phyloP scores from a whole-genome alignment of 495 filamentous ascomycete species.

The Bombardia bombarda region DNA sequence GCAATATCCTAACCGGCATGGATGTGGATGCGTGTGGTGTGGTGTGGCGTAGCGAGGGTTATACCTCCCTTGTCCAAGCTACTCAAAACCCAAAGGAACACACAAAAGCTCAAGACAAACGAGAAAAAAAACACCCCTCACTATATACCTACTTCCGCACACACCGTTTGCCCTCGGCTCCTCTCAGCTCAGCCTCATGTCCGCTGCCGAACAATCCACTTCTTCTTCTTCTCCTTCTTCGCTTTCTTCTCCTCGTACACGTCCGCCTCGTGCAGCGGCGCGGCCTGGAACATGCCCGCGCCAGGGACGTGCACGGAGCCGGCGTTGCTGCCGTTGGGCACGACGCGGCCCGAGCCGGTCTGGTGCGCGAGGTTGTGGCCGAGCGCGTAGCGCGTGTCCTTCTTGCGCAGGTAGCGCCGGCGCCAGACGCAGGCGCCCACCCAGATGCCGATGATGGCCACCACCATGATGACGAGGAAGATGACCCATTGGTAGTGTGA shows the following conservation, averaged over 20 bases:
- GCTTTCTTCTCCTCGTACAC: constrained; percentile 19
- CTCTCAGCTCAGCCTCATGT: too few relatives aligned
- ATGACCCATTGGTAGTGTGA: constrained; percentile 50
- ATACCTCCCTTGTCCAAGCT: too few relatives aligned
- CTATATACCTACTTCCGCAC: too few relatives aligned
- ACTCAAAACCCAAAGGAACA: too few relatives aligned
- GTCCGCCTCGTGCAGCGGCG: constrained; percentile 17
- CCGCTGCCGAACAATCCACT: constrained; percentile 28
- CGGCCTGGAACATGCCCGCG: constrained; percentile 25
- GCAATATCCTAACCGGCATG: too few relatives aligned
- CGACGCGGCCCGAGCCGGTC: constrained; percentile 21
- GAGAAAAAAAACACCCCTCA: too few relatives aligned
- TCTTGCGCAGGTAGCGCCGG: constrained; percentile 42
- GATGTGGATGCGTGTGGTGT: too few relatives aligned
- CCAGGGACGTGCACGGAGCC: constrained; percentile 21
- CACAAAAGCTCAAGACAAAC: too few relatives aligned
- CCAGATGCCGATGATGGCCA: constrained; percentile 46
- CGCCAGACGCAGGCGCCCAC: constrained; percentile 45
- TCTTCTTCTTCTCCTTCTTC: constrained; percentile 30
- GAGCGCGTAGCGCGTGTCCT: constrained; percentile 43
- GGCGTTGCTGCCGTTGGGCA: constrained; percentile 20
- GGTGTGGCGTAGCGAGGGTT: too few relatives aligned
- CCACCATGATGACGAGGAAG: constrained; percentile 44
- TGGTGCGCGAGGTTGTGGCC: constrained; percentile 24
- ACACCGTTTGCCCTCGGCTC: too few relatives aligned